phyloP scores from a whole-genome alignment of 176 grass and related monocot species.

The Bromus sterilis region DNA sequence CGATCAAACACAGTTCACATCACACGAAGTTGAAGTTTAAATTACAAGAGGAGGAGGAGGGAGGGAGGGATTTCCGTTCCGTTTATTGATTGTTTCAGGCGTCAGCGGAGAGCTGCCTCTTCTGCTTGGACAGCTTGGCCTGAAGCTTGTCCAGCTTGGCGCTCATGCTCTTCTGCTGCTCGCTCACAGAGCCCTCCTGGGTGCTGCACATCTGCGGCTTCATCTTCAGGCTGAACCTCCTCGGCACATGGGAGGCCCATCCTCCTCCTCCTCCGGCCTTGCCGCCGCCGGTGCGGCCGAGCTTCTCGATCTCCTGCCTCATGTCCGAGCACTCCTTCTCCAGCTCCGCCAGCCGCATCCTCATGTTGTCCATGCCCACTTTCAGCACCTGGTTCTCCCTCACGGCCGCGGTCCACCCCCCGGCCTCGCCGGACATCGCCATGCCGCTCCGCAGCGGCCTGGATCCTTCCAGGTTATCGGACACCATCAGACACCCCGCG shows the following conservation, averaged over 20 bases:
- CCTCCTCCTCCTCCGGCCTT: constrained; percentile 14
- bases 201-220: constrained; percentile 86
- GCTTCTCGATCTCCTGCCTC: constrained; percentile 81
- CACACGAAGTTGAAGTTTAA: constrained; percentile 21
- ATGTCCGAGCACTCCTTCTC: constrained; percentile 81
- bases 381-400: constrained; percentile 90
- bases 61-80: background rate
- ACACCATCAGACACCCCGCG: constrained; percentile 76
- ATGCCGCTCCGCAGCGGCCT: constrained; percentile 50
- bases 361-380: constrained; percentile 83
- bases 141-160: constrained; percentile 72
- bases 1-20: background rate
- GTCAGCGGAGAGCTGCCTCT: constrained; percentile 51
- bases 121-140: constrained; percentile 61
- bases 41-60: constrained; percentile 16
- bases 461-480: constrained; percentile 71
- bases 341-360: constrained; percentile 59
- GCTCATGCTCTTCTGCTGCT: constrained; percentile 57
- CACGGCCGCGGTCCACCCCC: constrained; percentile 52
- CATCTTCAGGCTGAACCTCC: constrained; percentile 52
- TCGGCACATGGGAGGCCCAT: constrained; percentile 40
- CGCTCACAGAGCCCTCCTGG: constrained; percentile 60
- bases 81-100: background rate
- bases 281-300: constrained; percentile 34
- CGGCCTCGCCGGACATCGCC: constrained; percentile 46